Conservation (phyloP, 2,329 filamentous ascomycete genomes). For the Penicillium sclerotiorum region DNA sequence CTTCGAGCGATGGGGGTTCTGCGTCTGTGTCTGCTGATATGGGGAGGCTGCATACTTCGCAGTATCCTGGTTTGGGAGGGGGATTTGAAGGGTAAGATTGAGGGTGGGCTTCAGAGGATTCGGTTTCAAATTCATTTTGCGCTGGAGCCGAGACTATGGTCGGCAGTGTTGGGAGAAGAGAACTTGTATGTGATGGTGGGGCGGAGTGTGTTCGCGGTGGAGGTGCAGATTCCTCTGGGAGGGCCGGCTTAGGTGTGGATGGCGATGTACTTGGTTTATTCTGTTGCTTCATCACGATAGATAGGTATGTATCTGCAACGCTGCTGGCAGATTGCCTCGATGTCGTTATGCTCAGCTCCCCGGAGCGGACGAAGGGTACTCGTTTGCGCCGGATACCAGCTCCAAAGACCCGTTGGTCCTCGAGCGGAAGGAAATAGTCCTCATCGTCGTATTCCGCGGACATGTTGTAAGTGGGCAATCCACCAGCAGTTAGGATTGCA, state of each 20-base stretch:
- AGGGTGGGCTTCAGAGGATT: slow-evolving; percentile 25
- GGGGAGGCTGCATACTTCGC: slow-evolving; percentile 42
- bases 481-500: background rate
- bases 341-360: slow-evolving; percentile 37
- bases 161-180: background rate
- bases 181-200: slow-evolving; percentile 11
- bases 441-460: slow-evolving; percentile 52
- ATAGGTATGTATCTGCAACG: slow-evolving; percentile 48
- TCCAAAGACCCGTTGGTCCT: slow-evolving; percentile 63
- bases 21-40: slow-evolving; percentile 31
- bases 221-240: background rate
- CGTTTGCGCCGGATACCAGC: slow-evolving; percentile 65
- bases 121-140: background rate
- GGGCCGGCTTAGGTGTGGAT: slow-evolving; percentile 8
- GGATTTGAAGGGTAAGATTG: background rate
- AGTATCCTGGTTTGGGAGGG: background rate
- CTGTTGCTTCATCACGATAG: slow-evolving; percentile 46
- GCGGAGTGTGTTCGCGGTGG: slow-evolving; percentile 16
- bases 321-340: slow-evolving; percentile 27
- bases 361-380: slow-evolving; percentile 62
- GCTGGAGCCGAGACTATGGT: background rate
- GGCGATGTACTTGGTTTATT: slow-evolving; percentile 7
- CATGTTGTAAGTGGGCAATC: slow-evolving; percentile 14
- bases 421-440: slow-evolving; percentile 60
- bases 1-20: background rate